These are phyloP conservation scores for Isabelozyma pseudorhagii DNA, from an alignment of 805 yeast species.

Conservation along the genomic window DNA sequence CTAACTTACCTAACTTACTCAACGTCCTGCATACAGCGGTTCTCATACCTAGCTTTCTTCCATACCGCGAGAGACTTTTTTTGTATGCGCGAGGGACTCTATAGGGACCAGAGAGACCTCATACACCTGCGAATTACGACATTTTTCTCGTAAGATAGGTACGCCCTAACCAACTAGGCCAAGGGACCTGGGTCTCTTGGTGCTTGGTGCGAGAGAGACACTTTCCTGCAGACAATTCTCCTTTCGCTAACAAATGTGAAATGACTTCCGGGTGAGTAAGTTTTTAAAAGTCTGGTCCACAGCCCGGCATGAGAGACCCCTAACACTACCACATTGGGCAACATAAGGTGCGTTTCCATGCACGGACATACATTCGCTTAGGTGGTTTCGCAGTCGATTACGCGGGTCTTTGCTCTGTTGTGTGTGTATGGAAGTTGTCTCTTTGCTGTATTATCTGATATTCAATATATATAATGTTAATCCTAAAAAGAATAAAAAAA, in stretches of 20 bases:
- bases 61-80: no score
- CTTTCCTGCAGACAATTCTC: background rate
- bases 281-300: background rate
- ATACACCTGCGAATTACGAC: no score
- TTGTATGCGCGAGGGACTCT: no score
- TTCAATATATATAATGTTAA: no score
- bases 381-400: background rate
- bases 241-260: background rate
- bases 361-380: background rate
- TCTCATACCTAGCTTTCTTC: no score
- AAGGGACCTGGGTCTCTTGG: conserved; percentile 45
- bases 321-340: background rate
- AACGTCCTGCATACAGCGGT: no score
- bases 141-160: no score
- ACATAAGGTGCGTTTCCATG: background rate
- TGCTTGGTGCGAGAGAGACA: background rate
- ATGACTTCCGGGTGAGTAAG: background rate
- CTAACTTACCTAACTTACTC: no score
- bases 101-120: no score
- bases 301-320: background rate
- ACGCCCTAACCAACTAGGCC: conserved; percentile 54
- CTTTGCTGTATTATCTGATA: no score
- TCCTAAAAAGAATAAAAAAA: no score
- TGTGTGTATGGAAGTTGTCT: no score
- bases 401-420: background rate